phyloP scores from a whole-genome alignment of 2,329 filamentous ascomycete species.

The Fusarium sp. region DNA sequence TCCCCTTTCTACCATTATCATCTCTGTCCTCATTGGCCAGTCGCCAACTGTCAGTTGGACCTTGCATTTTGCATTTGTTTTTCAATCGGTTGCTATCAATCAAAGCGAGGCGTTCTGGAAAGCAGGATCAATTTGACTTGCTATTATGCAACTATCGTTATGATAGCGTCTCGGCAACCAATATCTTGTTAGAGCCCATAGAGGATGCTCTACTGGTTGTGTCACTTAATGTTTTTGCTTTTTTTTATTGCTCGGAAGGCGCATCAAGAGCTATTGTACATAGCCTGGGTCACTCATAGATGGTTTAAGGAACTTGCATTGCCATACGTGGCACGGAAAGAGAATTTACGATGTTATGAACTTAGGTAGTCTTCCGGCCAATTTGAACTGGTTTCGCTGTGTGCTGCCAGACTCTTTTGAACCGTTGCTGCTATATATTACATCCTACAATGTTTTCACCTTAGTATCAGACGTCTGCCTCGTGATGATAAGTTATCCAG shows the following conservation, averaged over 20 bases:
- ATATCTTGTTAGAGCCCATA: background rate
- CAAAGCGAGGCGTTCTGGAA: slow-evolving; percentile 45
- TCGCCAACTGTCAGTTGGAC: background rate
- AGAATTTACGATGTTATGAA: slow-evolving; percentile 32
- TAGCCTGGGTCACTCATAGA: slow-evolving; percentile 23
- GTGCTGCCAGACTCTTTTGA: background rate
- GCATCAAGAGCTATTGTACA: slow-evolving; percentile 11
- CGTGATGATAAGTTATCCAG: background rate
- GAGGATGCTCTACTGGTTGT: background rate
- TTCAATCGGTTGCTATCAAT: slow-evolving; percentile 22
- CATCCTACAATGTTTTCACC: slow-evolving; percentile 1
- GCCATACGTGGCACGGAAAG: slow-evolving; percentile 28
- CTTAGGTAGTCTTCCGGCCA: slow-evolving; percentile 13
- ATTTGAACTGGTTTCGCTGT: background rate
- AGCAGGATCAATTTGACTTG: slow-evolving; percentile 30
- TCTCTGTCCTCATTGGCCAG: slow-evolving; percentile 5
- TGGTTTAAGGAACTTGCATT: slow-evolving; percentile 23
- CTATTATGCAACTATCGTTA: slow-evolving; percentile 21
- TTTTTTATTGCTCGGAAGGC: slow-evolving; percentile 8
- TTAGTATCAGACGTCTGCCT: background rate
- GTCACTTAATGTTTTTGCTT: slow-evolving; percentile 27
- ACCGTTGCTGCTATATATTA: slow-evolving; percentile 14
- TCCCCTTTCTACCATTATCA: slow-evolving; percentile 13
- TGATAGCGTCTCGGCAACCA: background rate
- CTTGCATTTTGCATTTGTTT: slow-evolving; percentile 14